Evolutionary conservation across 345 rosid species (phyloP).

Genomic region (Gossypioides kirkii): DNA sequence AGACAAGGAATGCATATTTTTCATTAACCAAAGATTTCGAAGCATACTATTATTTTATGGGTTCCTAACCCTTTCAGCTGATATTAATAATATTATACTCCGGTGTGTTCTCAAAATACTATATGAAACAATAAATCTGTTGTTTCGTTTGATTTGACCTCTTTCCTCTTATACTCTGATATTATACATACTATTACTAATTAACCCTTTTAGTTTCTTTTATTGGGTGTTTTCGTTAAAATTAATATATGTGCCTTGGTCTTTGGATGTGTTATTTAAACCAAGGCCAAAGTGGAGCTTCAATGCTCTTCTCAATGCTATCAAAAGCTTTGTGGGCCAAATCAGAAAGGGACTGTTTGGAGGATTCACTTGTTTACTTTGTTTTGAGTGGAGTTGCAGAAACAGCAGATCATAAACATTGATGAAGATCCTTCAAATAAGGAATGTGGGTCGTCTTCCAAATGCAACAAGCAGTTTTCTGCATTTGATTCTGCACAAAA

Average conservation of each 20-base stretch:
- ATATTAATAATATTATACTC: background rate
- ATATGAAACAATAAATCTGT: background rate
- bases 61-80: background rate
- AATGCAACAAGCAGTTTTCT: conserved; percentile 32
- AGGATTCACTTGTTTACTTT: conserved; percentile 3
- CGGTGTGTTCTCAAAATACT: background rate
- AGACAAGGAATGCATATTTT: conserved; percentile 3
- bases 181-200: too few relatives aligned
- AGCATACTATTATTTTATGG: too few relatives aligned
- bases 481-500: conserved; percentile 45
- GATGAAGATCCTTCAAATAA: conserved; percentile 37
- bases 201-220: background rate
- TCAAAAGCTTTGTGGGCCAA: background rate
- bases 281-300: background rate
- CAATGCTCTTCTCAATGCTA: background rate
- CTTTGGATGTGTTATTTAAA: background rate
- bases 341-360: background rate
- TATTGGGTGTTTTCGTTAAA: background rate
- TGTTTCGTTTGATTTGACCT: conserved; percentile 17
- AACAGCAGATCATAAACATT: conserved; percentile 32
- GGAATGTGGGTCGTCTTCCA: conserved; percentile 64
- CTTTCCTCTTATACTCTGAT: background rate
- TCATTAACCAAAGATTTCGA: conserved; percentile 1
- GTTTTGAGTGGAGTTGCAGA: conserved; percentile 41
- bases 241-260: background rate